These are phyloP conservation scores for Fusarium goolgardi DNA, from an alignment of 2,329 filamentous ascomycete genomes.

Conservation along the genomic window DNA sequence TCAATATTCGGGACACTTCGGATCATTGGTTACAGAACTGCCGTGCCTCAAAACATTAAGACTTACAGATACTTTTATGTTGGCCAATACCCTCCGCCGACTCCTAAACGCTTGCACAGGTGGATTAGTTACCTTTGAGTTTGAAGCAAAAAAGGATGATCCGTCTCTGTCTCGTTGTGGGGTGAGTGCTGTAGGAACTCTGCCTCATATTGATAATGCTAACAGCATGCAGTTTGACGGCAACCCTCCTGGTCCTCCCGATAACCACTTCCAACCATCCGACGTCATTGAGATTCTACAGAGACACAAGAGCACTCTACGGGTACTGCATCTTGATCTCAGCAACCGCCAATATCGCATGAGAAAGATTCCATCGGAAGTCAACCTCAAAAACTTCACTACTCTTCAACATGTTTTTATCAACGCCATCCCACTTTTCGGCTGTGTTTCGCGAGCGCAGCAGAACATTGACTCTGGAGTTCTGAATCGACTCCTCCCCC, in stretches of 20 bases:
- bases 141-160: background rate
- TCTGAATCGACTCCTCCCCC: background rate
- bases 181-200: background rate
- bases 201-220: background rate
- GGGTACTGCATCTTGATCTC: background rate
- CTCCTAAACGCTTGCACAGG: background rate
- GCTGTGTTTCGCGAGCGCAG: background rate
- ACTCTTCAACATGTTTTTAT: background rate
- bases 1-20: background rate
- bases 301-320: background rate
- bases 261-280: background rate
- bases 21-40: background rate
- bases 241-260: background rate
- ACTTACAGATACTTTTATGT: background rate
- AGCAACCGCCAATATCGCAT: background rate
- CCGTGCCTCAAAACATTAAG: background rate
- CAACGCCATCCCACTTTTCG: background rate
- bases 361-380: background rate
- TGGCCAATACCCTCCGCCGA: background rate
- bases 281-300: background rate
- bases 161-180: background rate
- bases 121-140: background rate
- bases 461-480: background rate
- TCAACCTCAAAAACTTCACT: background rate
- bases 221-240: background rate